These are phyloP conservation scores for Sphagnurus paluster DNA, from an alignment of 1,284 basidiomycete species.

Conservation along the genomic window DNA sequence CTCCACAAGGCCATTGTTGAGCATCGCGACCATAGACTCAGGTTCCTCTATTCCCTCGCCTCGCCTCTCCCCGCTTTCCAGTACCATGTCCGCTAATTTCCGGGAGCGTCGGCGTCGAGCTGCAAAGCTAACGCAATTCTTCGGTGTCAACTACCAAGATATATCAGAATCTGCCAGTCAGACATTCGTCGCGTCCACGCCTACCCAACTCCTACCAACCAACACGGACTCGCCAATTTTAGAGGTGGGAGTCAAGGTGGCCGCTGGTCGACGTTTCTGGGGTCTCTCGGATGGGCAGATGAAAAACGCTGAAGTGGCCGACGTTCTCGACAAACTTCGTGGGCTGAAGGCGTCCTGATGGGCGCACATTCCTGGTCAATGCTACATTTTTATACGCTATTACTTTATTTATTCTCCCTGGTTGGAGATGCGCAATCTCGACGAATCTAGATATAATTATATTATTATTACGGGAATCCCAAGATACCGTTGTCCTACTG, in stretches of 20 bases:
- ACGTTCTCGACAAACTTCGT: conserved; percentile 51
- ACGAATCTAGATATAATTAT: conserved; percentile 13
- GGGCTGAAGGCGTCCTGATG: conserved; percentile 39
- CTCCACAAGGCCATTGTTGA: not conserved
- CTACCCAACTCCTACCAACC: not conserved
- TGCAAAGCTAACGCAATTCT: conserved; percentile 57
- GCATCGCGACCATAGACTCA: conserved; percentile 1
- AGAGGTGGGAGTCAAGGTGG: conserved; percentile 39
- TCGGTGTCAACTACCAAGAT: conserved; percentile 56
- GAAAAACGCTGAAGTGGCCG: conserved; percentile 35
- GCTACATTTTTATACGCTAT: too few relatives aligned
- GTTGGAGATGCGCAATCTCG: conserved; percentile 7
- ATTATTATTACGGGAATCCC: conserved; percentile 5
- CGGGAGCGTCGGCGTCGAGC: conserved; percentile 37
- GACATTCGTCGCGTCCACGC: conserved; percentile 8
- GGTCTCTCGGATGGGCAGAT: conserved; percentile 29
- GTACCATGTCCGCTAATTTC: conserved; percentile 4
- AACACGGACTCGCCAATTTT: not conserved
- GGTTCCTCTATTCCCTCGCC: conserved; percentile 1
- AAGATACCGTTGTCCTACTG: not conserved
- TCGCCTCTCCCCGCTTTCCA: conserved; percentile 5
- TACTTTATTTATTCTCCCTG: conserved; percentile 1
- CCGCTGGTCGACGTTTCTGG: conserved; percentile 42
- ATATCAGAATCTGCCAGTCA: conserved; percentile 31
- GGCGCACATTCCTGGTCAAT: not conserved